Evolutionary conservation across 1,139 yeast species (phyloP).

Genomic region (Blastobotrys capitulatus): DNA sequence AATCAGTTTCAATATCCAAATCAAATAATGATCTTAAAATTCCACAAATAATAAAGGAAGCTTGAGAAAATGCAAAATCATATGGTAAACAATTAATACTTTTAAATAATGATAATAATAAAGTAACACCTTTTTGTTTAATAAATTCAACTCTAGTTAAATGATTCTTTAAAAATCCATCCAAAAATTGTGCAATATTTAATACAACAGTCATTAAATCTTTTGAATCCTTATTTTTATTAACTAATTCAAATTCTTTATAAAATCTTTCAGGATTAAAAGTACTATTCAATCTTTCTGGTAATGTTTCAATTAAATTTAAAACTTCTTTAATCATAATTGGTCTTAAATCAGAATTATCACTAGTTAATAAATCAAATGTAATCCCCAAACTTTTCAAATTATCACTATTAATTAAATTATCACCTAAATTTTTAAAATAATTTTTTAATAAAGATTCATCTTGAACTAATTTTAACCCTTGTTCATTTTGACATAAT

Average conservation of each 20-base stretch:
- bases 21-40: conserved; percentile 28
- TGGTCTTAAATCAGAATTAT: conserved; percentile 68
- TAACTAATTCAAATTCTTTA: conserved; percentile 15
- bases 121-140: conserved; percentile 28
- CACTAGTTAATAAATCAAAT: conserved; percentile 79
- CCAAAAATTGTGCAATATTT: conserved; percentile 29
- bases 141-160: conserved; percentile 32
- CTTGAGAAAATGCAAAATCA: conserved; percentile 33
- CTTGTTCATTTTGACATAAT: conserved; percentile 70
- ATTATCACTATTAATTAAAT: conserved; percentile 28
- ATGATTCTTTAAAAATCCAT: conserved; percentile 32
- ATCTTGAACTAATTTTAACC: conserved; percentile 43
- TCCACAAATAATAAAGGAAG: conserved; percentile 27
- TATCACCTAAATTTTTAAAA: conserved; percentile 18
- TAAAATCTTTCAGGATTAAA: conserved; percentile 15
- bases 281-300: conserved; percentile 26
- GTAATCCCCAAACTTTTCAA: conserved; percentile 57
- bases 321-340: conserved; percentile 49
- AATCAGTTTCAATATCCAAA: conserved; percentile 26
- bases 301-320: conserved; percentile 44
- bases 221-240: conserved; percentile 4
- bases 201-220: conserved; percentile 22
- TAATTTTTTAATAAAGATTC: conserved; percentile 17
- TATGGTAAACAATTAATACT: conserved; percentile 30
- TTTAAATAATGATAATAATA: conserved; percentile 26